Evolutionary conservation across 139 green algal species (phyloP).

Genomic region (Chlamydomonas schloesseri): DNA sequence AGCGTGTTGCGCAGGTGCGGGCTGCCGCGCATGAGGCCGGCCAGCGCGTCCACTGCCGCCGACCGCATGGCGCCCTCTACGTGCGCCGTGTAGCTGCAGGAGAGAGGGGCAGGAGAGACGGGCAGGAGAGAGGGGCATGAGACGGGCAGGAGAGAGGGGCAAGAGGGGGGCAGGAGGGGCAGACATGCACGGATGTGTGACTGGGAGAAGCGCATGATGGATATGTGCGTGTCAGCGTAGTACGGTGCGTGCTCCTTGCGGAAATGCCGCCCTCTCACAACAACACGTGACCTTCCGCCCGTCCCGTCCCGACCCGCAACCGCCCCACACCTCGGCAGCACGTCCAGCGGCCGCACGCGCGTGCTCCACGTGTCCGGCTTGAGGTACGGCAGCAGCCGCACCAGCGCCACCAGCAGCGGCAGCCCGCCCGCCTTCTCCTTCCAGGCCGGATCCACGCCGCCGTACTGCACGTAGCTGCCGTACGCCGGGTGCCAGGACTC

Average conservation of each 20-base stretch:
- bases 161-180: background rate
- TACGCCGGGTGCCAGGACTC: slow-evolving; percentile 65
- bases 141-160: too few species aligned
- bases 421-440: slow-evolving; percentile 26
- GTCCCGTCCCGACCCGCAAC: too few species aligned
- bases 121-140: background rate
- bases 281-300: too few species aligned
- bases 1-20: slow-evolving; percentile 74
- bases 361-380: slow-evolving; percentile 44
- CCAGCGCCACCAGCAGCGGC: slow-evolving; percentile 20
- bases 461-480: slow-evolving; percentile 44
- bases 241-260: too few species aligned
- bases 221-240: too few species aligned
- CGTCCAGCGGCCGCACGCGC: slow-evolving; percentile 48
- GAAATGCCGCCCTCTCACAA: too few species aligned
- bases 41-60: slow-evolving; percentile 64
- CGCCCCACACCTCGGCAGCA: slow-evolving; percentile 56
- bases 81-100: slow-evolving; percentile 55
- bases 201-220: too few species aligned
- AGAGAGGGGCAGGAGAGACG: background rate
- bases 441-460: slow-evolving; percentile 31
- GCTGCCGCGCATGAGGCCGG: slow-evolving; percentile 64
- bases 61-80: slow-evolving; percentile 48
- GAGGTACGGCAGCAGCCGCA: slow-evolving; percentile 59
- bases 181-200: too few species aligned